phyloP scores from a whole-genome alignment of 176 grass and related monocot genomes.

The Tillandsia leiboldiana region DNA sequence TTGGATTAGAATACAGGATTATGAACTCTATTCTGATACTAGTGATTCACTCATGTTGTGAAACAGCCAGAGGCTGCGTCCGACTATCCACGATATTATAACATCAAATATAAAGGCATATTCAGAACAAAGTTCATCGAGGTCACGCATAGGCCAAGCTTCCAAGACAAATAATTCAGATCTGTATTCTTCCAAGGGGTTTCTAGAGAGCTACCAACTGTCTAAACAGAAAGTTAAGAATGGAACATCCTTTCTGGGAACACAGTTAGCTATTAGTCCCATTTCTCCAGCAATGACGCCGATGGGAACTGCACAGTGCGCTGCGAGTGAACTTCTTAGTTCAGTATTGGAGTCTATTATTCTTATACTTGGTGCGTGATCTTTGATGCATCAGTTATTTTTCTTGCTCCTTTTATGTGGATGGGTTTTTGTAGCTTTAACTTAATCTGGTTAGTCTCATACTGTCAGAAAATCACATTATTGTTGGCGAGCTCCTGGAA shows the following conservation, averaged over 20 bases:
- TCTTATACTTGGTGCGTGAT: constrained; percentile 73
- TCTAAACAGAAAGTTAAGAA: constrained; percentile 66
- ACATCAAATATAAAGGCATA: constrained; percentile 70
- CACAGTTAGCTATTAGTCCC: constrained; percentile 70
- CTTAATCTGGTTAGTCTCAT: not conserved
- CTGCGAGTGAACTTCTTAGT: constrained; percentile 57
- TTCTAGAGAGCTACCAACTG: constrained; percentile 29
- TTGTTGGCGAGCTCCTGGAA: constrained; percentile 88
- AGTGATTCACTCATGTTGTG: constrained; percentile 5
- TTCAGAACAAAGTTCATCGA: constrained; percentile 32
- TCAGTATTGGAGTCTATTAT: constrained; percentile 62
- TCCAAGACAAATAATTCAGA: constrained; percentile 28
- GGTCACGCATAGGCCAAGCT: constrained; percentile 33
- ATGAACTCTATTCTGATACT: not conserved
- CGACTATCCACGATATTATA: constrained; percentile 88
- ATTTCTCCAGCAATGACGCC: constrained; percentile 75
- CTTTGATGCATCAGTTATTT: constrained; percentile 6
- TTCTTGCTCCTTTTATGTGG: not conserved
- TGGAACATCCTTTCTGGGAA: constrained; percentile 36
- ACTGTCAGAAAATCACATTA: constrained; percentile 81
- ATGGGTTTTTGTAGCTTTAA: not conserved
- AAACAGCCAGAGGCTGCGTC: constrained; percentile 71
- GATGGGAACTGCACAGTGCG: constrained; percentile 55
- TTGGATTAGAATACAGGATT: not conserved
- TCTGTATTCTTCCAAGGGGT: constrained; percentile 35